These are phyloP conservation scores for Begonia masoniana DNA, from an alignment of 306 rosid genomes.

Conservation along the genomic window DNA sequence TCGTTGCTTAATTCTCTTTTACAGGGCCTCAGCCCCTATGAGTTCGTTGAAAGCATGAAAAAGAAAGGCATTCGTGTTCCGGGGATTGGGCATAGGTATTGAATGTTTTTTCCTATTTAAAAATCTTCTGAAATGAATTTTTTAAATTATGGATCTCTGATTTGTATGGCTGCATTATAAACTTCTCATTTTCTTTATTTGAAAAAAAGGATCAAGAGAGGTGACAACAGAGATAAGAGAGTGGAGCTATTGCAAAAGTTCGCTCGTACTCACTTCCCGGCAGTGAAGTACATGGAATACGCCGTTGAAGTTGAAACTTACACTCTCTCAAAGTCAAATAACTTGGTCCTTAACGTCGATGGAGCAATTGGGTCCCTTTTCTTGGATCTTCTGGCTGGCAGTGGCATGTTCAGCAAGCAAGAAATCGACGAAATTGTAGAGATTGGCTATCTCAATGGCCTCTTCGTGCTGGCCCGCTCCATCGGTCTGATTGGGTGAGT, in stretches of 20 bases:
- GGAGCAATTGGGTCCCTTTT: slow-evolving; percentile 97
- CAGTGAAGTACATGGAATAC: slow-evolving; percentile 95
- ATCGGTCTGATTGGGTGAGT: slow-evolving; percentile 97
- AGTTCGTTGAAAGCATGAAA: slow-evolving; percentile 90
- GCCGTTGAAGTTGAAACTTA: slow-evolving; percentile 91
- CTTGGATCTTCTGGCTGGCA: slow-evolving; percentile 97
- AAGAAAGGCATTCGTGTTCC: slow-evolving; percentile 98
- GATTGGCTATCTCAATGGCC: slow-evolving; percentile 96
- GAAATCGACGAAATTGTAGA: slow-evolving; percentile 87
- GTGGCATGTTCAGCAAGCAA: slow-evolving; percentile 91
- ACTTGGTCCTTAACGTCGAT: slow-evolving; percentile 91
- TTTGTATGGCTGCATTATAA: slow-evolving; percentile 6
- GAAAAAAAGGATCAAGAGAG: slow-evolving; percentile 78
- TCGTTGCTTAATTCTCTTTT: slow-evolving; percentile 12
- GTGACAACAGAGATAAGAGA: slow-evolving; percentile 96
- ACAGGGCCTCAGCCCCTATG: slow-evolving; percentile 86
- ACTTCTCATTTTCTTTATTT: slow-evolving; percentile 18
- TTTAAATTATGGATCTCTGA: not conserved
- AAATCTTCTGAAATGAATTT: not conserved
- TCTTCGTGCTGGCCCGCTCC: slow-evolving; percentile 92
- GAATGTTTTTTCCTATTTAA: not conserved
- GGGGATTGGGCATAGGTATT: slow-evolving; percentile 97
- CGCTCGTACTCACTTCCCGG: slow-evolving; percentile 86
- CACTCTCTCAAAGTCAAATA: slow-evolving; percentile 93
- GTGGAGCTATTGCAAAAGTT: slow-evolving; percentile 86